phyloP scores from a whole-genome alignment of 164 flowering plant species.

The Vitis riparia region DNA sequence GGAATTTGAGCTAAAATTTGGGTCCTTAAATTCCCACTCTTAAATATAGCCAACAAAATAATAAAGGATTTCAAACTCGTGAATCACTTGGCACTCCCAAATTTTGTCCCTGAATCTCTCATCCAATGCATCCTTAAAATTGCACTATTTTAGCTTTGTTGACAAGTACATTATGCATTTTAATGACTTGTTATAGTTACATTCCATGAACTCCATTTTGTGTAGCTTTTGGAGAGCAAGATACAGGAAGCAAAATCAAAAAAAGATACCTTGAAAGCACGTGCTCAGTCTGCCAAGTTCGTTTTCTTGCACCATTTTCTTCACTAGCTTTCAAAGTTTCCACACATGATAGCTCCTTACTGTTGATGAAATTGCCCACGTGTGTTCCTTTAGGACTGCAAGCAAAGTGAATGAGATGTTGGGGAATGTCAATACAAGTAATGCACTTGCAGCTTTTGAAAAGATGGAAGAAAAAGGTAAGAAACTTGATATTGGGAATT shows the following conservation, averaged over 20 bases:
- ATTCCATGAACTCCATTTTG: constrained; percentile 12
- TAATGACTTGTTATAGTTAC: constrained; percentile 5
- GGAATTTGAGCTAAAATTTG: no score
- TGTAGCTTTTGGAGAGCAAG: constrained; percentile 92
- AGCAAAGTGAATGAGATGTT: constrained; percentile 92
- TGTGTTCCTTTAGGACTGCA: constrained; percentile 64
- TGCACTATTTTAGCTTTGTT: background rate
- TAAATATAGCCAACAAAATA: no score
- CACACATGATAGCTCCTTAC: background rate
- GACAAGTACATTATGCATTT: constrained; percentile 2
- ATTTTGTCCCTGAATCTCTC: no score
- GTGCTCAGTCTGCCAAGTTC: constrained; percentile 98
- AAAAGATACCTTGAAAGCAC: constrained; percentile 93
- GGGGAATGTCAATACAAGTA: constrained; percentile 92
- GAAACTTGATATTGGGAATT: background rate
- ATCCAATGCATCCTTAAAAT: no score
- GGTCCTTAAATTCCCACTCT: no score
- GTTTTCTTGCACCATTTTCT: constrained; percentile 19
- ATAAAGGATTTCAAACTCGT: no score
- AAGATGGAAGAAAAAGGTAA: constrained; percentile 99
- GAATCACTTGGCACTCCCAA: no score
- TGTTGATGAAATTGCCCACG: background rate
- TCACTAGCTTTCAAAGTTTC: background rate
- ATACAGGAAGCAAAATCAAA: constrained; percentile 95
- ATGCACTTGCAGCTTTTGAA: constrained; percentile 96